phyloP scores from a whole-genome alignment of 805 yeast genomes.

The Cyberlindnera bimundalis region DNA sequence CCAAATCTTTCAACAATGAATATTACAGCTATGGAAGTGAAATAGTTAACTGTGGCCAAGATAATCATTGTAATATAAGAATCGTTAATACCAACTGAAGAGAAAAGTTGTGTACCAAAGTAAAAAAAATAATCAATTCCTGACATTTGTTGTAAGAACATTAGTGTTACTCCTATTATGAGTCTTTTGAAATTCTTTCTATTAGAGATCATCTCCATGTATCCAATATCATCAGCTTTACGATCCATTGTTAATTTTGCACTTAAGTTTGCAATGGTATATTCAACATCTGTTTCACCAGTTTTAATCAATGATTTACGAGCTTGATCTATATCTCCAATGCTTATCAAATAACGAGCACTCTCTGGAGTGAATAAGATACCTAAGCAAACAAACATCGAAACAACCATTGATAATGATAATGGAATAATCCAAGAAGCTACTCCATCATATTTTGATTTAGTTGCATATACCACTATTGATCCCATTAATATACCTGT shows the following conservation, averaged over 20 bases:
- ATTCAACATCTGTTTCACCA: conserved; percentile 43
- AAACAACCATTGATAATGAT: conserved; percentile 42
- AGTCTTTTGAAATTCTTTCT: conserved; percentile 33
- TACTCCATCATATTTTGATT: conserved; percentile 32
- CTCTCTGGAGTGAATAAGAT: conserved; percentile 66
- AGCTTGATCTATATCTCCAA: conserved; percentile 49
- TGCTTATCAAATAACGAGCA: conserved; percentile 55
- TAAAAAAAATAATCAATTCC: conserved; percentile 70
- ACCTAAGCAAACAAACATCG: conserved; percentile 50
- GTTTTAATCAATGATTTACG: conserved; percentile 44
- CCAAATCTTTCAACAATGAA: conserved; percentile 50
- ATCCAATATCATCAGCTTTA: conserved; percentile 34
- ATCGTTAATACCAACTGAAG: conserved; percentile 48
- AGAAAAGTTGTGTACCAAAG: conserved; percentile 59
- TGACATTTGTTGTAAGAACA: conserved; percentile 57
- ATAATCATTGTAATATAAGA: conserved; percentile 54
- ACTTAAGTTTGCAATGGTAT: conserved; percentile 5
- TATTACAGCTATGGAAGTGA: conserved; percentile 46
- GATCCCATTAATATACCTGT: conserved; percentile 66
- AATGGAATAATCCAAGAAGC: conserved; percentile 72
- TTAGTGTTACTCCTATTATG: conserved; percentile 52
- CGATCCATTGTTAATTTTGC: conserved; percentile 12
- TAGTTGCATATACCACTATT: conserved; percentile 57
- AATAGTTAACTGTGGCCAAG: conserved; percentile 50
- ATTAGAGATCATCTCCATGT: conserved; percentile 42